phyloP scores from a whole-genome alignment of 202 grass and related monocot genomes.

The Panicum virgatum region DNA sequence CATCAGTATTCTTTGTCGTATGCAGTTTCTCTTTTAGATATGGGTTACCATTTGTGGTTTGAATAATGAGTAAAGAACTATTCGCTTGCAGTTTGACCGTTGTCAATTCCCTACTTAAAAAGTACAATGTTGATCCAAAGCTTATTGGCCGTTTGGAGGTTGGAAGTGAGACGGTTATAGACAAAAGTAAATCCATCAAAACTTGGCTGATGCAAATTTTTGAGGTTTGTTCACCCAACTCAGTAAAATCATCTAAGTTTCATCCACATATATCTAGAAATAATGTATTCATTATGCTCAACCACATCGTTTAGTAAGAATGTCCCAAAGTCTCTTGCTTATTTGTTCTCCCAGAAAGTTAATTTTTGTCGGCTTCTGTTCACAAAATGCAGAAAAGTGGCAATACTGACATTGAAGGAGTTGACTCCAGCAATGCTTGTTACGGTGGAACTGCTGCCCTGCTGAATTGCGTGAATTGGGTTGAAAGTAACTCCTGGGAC shows the following conservation, averaged over 20 bases:
- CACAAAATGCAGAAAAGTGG: slow-evolving; percentile 57
- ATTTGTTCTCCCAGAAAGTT: background rate
- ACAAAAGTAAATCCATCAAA: slow-evolving; percentile 96
- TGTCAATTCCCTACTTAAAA: slow-evolving; percentile 67
- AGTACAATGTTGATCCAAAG: slow-evolving; percentile 75
- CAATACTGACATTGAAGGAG: slow-evolving; percentile 82
- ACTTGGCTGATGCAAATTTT: slow-evolving; percentile 90
- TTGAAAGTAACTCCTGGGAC: slow-evolving; percentile 85
- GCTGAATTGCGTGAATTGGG: slow-evolving; percentile 87
- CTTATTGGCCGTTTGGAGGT: slow-evolving; percentile 78
- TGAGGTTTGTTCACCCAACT: slow-evolving; percentile 47
- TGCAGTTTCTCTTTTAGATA: background rate
- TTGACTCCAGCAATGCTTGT: slow-evolving; percentile 81
- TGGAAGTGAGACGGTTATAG: slow-evolving; percentile 82
- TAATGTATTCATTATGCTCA: background rate
- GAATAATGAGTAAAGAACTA: slow-evolving; percentile 8
- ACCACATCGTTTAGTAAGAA: background rate
- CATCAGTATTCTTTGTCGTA: background rate
- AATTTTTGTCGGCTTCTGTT: background rate
- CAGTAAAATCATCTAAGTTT: background rate
- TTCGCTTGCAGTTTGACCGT: slow-evolving; percentile 66
- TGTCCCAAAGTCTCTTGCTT: background rate
- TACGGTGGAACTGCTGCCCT: slow-evolving; percentile 81
- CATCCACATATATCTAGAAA: background rate
- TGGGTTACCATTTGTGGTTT: background rate